Base-by-base conservation (phyloP, 2,329 filamentous ascomycete species). In the Sclerotinia sclerotiorum region DNA sequence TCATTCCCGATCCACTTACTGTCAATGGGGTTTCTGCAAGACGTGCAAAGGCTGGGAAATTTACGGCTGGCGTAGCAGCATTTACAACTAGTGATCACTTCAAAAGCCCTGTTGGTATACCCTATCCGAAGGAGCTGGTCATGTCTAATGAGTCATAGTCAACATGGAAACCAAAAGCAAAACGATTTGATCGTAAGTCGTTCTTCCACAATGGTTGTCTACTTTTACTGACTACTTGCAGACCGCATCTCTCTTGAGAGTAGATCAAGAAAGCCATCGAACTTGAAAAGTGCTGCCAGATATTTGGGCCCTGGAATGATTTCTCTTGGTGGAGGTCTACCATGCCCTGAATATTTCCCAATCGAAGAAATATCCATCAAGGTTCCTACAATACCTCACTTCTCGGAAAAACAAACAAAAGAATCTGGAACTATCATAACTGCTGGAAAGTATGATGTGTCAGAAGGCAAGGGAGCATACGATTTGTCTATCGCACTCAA, bases 401-500 rank as follows among this genome's bases (percentile, higher is more conserved):
- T 95, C 78, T 87, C 88, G 7, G 90, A 94, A 73, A 80, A 84
- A 42, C 89, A 89, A 66, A 89, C 88, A 0, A 79, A 82, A n/a
- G 78, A 84, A 21, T 83, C 83, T 0, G 91, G 90, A 15, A 81
- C 84, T 32, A 81, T 84, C 5, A 75, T 94, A 48, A 86, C 80
- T 29, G 87, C 92, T 27, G 92, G 91, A 58, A 99, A 97, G 81
- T 89, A 97, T 79, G 94, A 97, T 80, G 87, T 90, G 29, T 83
- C 83, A 17, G 83, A 90, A 61, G 87, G 85, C 27, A 75, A 77
- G 27, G 79, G 78, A 56, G 80, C 81, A 48, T 86, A 86, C 73
- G 95, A 99, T 80, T 86, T 99, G 64, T 88, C 91, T 57, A 92
- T 96, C 71, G 91, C 91, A 1, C 88, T 97, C 78, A 98, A 99